phyloP scores from a whole-genome alignment of 805 yeast genomes.

The Pachysolen tannophilus region DNA sequence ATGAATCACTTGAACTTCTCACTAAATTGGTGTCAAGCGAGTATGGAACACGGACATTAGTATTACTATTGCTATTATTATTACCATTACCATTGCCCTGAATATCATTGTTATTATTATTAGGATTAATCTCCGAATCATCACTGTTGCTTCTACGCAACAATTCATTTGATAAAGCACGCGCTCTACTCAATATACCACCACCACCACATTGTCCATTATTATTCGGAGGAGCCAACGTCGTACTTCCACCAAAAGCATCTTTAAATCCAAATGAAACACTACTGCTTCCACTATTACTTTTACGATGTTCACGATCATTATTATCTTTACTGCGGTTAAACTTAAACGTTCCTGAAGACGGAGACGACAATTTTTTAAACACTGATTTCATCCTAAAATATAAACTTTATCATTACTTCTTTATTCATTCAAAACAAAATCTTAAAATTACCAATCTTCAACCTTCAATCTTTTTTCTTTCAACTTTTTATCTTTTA shows the following conservation, averaged over 20 bases:
- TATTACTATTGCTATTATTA: too few relatives aligned
- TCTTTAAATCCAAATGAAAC: not conserved
- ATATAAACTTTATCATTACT: too few relatives aligned
- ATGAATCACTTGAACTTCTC: not conserved
- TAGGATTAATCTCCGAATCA: not conserved
- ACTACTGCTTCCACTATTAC: too few relatives aligned
- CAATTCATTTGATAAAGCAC: not conserved
- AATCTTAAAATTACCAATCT: too few relatives aligned
- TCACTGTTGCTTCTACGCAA: not conserved
- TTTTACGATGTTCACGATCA: too few relatives aligned
- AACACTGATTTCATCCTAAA: constrained; percentile 9
- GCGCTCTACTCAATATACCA: constrained; percentile 1
- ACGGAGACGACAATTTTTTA: constrained; percentile 5
- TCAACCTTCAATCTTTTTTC: too few relatives aligned
- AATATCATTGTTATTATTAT: constrained; percentile 1
- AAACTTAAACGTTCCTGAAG: not conserved
- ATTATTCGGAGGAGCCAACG: not conserved
- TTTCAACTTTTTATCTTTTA: too few relatives aligned
- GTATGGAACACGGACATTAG: not conserved
- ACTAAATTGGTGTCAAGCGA: not conserved
- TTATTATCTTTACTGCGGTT: not conserved
- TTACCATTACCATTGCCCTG: too few relatives aligned
- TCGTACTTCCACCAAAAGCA: not conserved
- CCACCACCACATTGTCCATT: too few relatives aligned
- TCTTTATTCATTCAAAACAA: too few relatives aligned